Conservation (phyloP, 2,329 filamentous ascomycete genomes). For the Aspergillus japonicus region DNA sequence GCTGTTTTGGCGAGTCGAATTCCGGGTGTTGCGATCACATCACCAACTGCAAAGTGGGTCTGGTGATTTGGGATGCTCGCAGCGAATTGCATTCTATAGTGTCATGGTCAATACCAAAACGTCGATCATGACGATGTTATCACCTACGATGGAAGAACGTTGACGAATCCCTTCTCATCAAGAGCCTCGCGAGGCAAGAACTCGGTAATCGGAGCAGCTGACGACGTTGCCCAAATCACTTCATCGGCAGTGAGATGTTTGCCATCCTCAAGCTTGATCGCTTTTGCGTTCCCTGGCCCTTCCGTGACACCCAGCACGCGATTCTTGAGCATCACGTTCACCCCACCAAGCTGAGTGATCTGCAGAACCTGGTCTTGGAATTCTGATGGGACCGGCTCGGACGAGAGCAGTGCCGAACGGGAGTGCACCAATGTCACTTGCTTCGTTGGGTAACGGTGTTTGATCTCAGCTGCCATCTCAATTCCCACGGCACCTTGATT, state of each 20-base stretch:
- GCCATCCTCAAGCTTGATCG: slow-evolving; percentile 61
- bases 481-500: slow-evolving; percentile 68
- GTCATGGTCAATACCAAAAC: not conserved
- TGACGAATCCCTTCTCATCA: slow-evolving; percentile 62
- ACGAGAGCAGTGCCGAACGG: slow-evolving; percentile 64
- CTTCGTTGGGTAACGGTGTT: slow-evolving; percentile 58
- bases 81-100: slow-evolving; percentile 42
- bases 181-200: slow-evolving; percentile 60
- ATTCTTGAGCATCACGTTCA: slow-evolving; percentile 39
- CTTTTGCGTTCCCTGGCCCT: slow-evolving; percentile 13
- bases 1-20: not conserved
- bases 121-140: not conserved
- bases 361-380: slow-evolving; percentile 62
- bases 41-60: slow-evolving; percentile 62
- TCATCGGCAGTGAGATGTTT: slow-evolving; percentile 59
- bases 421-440: slow-evolving; percentile 72
- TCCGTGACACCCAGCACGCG: slow-evolving; percentile 47
- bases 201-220: slow-evolving; percentile 57
- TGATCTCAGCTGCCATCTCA: slow-evolving; percentile 75
- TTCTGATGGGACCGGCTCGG: slow-evolving; percentile 66
- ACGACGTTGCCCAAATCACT: slow-evolving; percentile 67
- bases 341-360: slow-evolving; percentile 44
- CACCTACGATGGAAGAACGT: slow-evolving; percentile 55
- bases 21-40: slow-evolving; percentile 21
- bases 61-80: slow-evolving; percentile 54